Conservation (phyloP, 2,329 filamentous ascomycete genomes). For the Penicillium rolfsii region DNA sequence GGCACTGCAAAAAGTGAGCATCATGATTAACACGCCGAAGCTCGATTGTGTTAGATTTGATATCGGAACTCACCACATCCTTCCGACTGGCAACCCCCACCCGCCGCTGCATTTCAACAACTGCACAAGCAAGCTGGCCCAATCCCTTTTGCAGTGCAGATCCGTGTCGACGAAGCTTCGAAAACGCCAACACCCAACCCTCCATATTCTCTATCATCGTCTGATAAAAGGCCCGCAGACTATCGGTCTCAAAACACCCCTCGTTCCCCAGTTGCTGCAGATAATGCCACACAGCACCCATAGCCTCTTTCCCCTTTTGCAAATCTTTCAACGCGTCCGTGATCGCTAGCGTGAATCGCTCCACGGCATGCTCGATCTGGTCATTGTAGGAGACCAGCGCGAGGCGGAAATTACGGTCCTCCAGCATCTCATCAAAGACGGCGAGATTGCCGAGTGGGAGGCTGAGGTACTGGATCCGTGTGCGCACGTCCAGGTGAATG, state of each 20-base stretch:
- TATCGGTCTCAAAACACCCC: slow-evolving; percentile 60
- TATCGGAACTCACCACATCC: slow-evolving; percentile 61
- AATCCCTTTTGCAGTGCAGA: slow-evolving; percentile 71
- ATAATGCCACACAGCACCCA: slow-evolving; percentile 76
- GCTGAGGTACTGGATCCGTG: slow-evolving; percentile 77
- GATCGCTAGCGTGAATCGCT: slow-evolving; percentile 74
- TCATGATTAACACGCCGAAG: not conserved
- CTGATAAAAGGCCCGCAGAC: slow-evolving; percentile 73
- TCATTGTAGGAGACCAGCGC: slow-evolving; percentile 87
- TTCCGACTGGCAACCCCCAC: slow-evolving; percentile 81
- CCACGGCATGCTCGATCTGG: slow-evolving; percentile 85
- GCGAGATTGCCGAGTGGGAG: slow-evolving; percentile 80
- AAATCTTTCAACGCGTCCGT: slow-evolving; percentile 79
- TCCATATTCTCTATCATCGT: slow-evolving; percentile 94
- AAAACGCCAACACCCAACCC: slow-evolving; percentile 82
- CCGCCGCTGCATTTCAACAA: slow-evolving; percentile 82
- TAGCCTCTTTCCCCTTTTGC: slow-evolving; percentile 74
- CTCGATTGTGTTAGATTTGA: not conserved
- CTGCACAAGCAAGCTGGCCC: slow-evolving; percentile 72
- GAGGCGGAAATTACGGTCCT: slow-evolving; percentile 78
- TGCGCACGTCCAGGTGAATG: slow-evolving; percentile 75
- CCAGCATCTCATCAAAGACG: slow-evolving; percentile 84
- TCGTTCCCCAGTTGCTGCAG: slow-evolving; percentile 67
- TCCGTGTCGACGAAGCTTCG: slow-evolving; percentile 73
- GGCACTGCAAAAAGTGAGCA: slow-evolving; percentile 24